Conservation (phyloP, 2,329 filamentous ascomycete genomes). For the Trichoderma cornu-damae region DNA sequence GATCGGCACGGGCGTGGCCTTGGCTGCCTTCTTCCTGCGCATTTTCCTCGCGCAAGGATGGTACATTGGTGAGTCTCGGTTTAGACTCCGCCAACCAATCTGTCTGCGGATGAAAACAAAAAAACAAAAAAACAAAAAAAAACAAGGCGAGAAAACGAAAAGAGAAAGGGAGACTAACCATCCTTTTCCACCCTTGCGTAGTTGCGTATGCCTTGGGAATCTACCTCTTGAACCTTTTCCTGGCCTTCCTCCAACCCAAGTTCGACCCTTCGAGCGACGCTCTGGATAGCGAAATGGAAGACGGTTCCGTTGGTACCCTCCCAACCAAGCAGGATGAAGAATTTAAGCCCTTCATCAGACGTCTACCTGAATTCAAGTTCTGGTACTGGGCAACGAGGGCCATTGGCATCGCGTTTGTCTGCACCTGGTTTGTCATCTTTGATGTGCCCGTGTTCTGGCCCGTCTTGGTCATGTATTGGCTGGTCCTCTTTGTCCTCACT, state of each 20-base stretch:
- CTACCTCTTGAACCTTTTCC: constrained; percentile 97
- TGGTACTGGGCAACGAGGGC: constrained; percentile 95
- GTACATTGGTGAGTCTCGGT: constrained; percentile 78
- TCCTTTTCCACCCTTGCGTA: constrained; percentile 36
- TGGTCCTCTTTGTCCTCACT: constrained; percentile 91
- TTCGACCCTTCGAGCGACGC: constrained; percentile 94
- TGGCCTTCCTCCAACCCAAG: constrained; percentile 96
- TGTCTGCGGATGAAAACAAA: background rate
- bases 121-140: background rate
- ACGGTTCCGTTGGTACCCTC: constrained; percentile 73
- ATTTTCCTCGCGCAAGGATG: constrained; percentile 93
- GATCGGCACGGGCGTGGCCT: constrained; percentile 70
- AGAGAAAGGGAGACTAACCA: background rate
- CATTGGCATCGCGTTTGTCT: constrained; percentile 73
- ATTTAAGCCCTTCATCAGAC: constrained; percentile 93
- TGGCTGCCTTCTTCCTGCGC: constrained; percentile 79
- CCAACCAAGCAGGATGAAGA: constrained; percentile 96
- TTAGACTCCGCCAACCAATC: background rate
- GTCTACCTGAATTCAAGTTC: constrained; percentile 99
- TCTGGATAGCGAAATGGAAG: constrained; percentile 92
- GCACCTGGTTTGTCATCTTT: constrained; percentile 91
- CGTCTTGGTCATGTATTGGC: constrained; percentile 95
- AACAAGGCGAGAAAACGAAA: background rate
- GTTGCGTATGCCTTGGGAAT: constrained; percentile 97
- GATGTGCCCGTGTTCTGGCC: constrained; percentile 99